phyloP scores from a whole-genome alignment of 2,329 filamentous ascomycete species.

The Fusarium drepaniforme region DNA sequence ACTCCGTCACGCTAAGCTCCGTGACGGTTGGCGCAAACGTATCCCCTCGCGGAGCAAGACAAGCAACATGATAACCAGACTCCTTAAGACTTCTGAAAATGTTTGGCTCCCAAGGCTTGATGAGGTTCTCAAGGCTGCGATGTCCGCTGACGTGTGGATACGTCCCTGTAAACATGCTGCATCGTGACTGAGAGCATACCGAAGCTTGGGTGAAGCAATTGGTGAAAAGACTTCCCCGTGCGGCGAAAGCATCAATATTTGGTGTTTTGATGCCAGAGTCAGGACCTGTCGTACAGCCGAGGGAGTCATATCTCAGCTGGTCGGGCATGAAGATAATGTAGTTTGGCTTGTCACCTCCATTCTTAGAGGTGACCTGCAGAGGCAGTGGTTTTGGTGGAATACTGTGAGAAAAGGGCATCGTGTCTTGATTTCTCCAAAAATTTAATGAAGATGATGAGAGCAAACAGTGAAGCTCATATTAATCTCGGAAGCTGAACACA shows the following conservation, averaged over 20 bases:
- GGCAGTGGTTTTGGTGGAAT: conserved; percentile 40
- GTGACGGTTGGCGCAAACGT: conserved; percentile 58
- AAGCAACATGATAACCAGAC: conserved; percentile 60
- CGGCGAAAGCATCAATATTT: conserved; percentile 57
- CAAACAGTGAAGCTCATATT: background rate
- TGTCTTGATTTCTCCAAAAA: background rate
- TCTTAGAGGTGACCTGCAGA: conserved; percentile 38
- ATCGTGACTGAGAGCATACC: conserved; percentile 60
- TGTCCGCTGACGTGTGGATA: conserved; percentile 61
- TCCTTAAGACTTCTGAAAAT: conserved; percentile 58
- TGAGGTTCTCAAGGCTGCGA: conserved; percentile 58
- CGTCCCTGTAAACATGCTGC: conserved; percentile 60
- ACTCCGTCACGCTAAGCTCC: conserved; percentile 58
- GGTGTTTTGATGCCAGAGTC: conserved; percentile 49
- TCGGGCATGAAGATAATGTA: conserved; percentile 62
- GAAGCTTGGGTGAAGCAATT: conserved; percentile 61
- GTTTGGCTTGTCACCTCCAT: conserved; percentile 49
- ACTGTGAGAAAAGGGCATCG: conserved; percentile 17
- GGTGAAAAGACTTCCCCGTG: conserved; percentile 54
- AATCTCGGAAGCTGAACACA: background rate
- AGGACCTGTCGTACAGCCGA: conserved; percentile 50
- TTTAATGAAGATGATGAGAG: background rate
- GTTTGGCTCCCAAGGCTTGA: conserved; percentile 63
- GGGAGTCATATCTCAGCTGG: conserved; percentile 59
- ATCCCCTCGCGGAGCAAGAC: conserved; percentile 56